Base-by-base conservation (phyloP, 2,329 filamentous ascomycete species). In the Aureobasidium lini region DNA sequence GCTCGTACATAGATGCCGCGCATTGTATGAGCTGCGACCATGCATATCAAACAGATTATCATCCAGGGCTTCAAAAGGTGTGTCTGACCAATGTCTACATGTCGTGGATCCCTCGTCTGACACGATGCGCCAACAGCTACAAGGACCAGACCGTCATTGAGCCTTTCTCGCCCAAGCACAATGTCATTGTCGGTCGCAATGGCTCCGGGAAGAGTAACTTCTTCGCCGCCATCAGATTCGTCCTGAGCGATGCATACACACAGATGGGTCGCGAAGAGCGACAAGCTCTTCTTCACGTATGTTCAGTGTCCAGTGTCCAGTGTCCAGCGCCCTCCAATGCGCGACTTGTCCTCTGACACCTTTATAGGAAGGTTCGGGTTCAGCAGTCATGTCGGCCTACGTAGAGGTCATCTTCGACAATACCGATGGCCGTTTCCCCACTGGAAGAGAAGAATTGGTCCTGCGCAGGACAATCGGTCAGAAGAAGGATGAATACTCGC, bases 1-100 rank as follows among this genome's bases (percentile, higher is more conserved):
- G 29, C 15, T 44, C 42, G 31, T 9, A 36, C 40, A 10, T 31
- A 37, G 16, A 46, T 57, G 52, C 23, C 40, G 52, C 18, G 42
- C 42, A 16, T 46, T 28, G 42, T 16, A 11, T 46, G 32, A 57
- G 40, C n/a, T 29, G 11, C 32, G 40, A 57, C 23, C 15, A 96
- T 96, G 92, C 94, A 95, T 80, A 96, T 99, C 83, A 99, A 99
- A 76, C 94, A 99, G 79, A 96, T 97, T 75, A 97, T 96, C 75
- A 97, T 99, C 72, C 94, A 99, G 76, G 94, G 94, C 85, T 99
- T 99, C 79, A 99, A 99, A 79, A 96, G 91, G 91, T 95, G 75
- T 76, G 60, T n/a, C 23, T 44, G 13, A 7, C n/a, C 54, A n/a
- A 29, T 0, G 1, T 13, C 3, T 5, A 10, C 18, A 13, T 32